Conservation (phyloP, 1,284 basidiomycete genomes). For the Papiliotrema flavescens region DNA sequence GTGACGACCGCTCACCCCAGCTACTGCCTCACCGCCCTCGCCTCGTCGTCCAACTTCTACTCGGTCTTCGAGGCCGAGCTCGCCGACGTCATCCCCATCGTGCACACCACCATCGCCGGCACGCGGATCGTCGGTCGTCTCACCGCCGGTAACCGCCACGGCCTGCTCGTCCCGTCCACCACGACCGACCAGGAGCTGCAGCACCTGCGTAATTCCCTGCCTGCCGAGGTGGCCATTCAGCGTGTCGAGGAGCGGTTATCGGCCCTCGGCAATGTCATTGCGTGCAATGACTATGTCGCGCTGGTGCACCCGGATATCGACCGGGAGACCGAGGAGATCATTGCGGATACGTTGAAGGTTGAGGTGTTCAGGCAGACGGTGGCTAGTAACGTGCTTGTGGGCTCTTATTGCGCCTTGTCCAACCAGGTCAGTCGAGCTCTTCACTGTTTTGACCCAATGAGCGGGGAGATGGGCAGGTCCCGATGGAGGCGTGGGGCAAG, state of each 20-base stretch:
- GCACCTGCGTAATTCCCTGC: constrained; percentile 94
- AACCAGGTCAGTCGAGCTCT: constrained; percentile 55
- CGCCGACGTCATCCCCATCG: constrained; percentile 89
- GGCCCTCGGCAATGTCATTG: constrained; percentile 96
- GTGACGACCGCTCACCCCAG: constrained; percentile 41
- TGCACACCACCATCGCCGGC: constrained; percentile 93
- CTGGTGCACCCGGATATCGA: constrained; percentile 97
- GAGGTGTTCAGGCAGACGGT: constrained; percentile 99
- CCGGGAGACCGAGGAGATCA: constrained; percentile 98
- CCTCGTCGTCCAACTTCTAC: constrained; percentile 97
- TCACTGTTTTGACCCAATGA: no score
- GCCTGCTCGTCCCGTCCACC: constrained; percentile 89
- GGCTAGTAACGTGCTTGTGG: constrained; percentile 94
- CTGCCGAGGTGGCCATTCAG: constrained; percentile 87
- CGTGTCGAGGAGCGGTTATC: constrained; percentile 94
- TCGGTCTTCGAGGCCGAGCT: constrained; percentile 95
- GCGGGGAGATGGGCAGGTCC: no score
- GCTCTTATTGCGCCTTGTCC: constrained; percentile 88
- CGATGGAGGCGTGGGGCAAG: no score
- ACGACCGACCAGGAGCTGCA: constrained; percentile 98
- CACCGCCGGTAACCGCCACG: constrained; percentile 93
- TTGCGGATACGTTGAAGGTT: constrained; percentile 97
- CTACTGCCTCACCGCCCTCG: constrained; percentile 87
- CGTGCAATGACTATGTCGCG: constrained; percentile 96
- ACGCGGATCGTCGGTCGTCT: constrained; percentile 91